A percentile compares a stretch with the other conserved stretches of the same genome.
phyloP scores from a whole-genome alignment of 768 basidiomycete species.

The Mycena venus region DNA sequence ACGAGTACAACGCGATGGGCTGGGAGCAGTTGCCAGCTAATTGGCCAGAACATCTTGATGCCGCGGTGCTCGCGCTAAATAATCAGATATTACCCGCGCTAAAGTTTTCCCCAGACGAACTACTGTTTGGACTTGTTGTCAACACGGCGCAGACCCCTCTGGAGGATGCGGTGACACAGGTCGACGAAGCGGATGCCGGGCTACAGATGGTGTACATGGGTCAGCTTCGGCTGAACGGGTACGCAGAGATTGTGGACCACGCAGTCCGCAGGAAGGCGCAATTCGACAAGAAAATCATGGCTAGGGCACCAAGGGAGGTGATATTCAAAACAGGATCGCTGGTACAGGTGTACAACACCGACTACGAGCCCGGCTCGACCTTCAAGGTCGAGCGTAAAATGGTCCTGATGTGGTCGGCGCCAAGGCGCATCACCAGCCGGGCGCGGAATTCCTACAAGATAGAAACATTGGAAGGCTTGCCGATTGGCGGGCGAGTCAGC shows the following conservation, averaged over 20 bases:
- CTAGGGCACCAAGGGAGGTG: constrained; percentile 15
- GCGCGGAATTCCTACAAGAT: constrained; percentile 37
- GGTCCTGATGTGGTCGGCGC: constrained; percentile 45
- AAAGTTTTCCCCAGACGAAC: constrained; percentile 5
- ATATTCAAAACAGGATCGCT: constrained; percentile 36
- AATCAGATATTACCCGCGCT: constrained; percentile 12
- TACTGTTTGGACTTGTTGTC: background rate
- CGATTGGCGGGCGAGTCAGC: constrained; percentile 27
- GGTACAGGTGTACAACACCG: constrained; percentile 29
- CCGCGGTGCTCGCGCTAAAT: constrained; percentile 16
- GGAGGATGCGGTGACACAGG: background rate
- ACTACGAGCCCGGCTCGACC: constrained; percentile 2
- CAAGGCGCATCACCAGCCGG: constrained; percentile 24
- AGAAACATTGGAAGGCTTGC: constrained; percentile 29
- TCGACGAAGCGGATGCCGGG: constrained; percentile 5
- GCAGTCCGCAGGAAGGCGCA: constrained; percentile 28
- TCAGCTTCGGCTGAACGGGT: constrained; percentile 36
- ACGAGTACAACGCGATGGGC: constrained; percentile 11
- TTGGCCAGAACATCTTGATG: constrained; percentile 43
- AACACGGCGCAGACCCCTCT: background rate
- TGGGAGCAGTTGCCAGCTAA: constrained; percentile 26
- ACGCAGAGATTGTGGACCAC: constrained; percentile 27
- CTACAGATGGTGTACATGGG: constrained; percentile 37
- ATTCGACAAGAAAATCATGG: constrained; percentile 35
- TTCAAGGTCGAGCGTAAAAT: constrained; percentile 35